Evolutionary conservation across 495 filamentous ascomycete species (phyloP).

Genomic region (Xylaria telfairii): DNA sequence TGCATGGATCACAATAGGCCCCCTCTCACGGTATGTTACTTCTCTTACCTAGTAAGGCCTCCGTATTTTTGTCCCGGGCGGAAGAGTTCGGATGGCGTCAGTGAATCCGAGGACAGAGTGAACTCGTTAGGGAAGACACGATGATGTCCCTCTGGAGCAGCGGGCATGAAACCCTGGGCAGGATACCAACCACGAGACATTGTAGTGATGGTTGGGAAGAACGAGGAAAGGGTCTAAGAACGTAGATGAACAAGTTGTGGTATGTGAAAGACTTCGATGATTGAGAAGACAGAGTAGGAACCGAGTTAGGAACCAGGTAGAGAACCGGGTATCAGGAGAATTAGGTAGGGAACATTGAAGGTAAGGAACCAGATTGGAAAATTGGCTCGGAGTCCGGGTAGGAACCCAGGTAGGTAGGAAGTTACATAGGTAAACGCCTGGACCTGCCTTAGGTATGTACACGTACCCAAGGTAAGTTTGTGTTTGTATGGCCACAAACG

Average conservation of each 20-base stretch:
- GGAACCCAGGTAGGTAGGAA: no score
- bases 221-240: not conserved
- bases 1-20: not conserved
- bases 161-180: constrained; percentile 23
- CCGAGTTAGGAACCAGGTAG: no score
- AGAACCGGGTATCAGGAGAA: no score
- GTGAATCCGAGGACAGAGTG: constrained; percentile 30
- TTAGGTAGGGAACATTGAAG: no score
- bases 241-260: not conserved
- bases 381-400: no score
- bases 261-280: not conserved
- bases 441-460: no score
- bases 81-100: constrained; percentile 34
- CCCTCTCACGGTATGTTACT: not conserved
- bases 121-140: constrained; percentile 39
- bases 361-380: no score
- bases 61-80: no score
- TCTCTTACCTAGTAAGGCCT: constrained; percentile 25
- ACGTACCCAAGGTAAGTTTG: no score
- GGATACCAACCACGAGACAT: constrained; percentile 29
- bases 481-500: no score
- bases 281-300: no score
- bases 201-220: not conserved
- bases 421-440: no score
- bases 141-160: constrained; percentile 34